phyloP scores from a whole-genome alignment of 148 eudicot species.

The Rhododendron williamsianum region DNA sequence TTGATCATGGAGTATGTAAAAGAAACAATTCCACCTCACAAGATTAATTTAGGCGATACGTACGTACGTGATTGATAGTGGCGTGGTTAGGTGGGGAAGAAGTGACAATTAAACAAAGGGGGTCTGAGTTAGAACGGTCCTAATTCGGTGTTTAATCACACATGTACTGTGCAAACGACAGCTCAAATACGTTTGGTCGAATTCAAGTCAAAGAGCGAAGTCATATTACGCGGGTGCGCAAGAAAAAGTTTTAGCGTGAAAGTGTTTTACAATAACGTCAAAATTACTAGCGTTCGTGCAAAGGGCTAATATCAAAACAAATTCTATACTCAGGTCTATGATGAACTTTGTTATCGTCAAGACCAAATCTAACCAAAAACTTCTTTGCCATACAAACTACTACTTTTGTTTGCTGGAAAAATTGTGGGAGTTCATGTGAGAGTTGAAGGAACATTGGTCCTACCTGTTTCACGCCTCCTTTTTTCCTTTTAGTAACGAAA shows the following conservation, averaged over 20 bases:
- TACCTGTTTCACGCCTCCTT: too few relatives aligned
- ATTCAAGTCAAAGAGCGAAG: background rate
- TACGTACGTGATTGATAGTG: background rate
- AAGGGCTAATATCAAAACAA: too few relatives aligned
- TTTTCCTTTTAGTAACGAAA: too few relatives aligned
- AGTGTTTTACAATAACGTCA: background rate
- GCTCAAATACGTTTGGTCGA: background rate
- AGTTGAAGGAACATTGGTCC: too few relatives aligned
- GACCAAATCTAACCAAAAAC: too few relatives aligned
- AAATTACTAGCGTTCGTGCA: too few relatives aligned
- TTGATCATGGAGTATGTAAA: background rate
- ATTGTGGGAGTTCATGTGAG: too few relatives aligned
- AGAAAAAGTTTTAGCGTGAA: background rate
- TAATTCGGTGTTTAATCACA: background rate
- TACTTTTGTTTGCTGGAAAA: too few relatives aligned
- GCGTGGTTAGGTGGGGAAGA: background rate
- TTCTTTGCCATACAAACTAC: too few relatives aligned
- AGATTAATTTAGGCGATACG: background rate
- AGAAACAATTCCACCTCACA: background rate
- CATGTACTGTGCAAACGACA: background rate
- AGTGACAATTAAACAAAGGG: background rate
- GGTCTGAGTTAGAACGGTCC: background rate
- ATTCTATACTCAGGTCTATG: too few relatives aligned
- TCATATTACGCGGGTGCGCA: background rate
- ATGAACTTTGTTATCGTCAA: too few relatives aligned